These are phyloP conservation scores for Phlyctochytrium arcticum DNA, from an alignment of 192 early-diverging fungal genomes.

Conservation along the genomic window DNA sequence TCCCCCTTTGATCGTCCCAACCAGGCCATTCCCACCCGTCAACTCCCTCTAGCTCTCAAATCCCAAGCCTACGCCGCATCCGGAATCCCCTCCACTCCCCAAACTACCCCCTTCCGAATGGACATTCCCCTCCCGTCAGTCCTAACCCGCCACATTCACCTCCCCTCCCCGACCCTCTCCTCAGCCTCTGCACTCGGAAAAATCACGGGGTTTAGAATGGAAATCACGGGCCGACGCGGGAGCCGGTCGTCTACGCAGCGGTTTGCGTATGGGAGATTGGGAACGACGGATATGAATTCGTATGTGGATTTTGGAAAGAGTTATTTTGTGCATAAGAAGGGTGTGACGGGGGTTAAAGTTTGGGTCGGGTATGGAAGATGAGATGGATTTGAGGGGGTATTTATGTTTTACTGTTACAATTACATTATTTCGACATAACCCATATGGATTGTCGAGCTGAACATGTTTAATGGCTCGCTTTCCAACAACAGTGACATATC, in stretches of 20 bases:
- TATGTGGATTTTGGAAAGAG: conserved; percentile 42
- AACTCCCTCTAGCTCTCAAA: conserved; percentile 8
- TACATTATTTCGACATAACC: too few relatives aligned
- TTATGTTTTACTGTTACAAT: too few relatives aligned
- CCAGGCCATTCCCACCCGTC: too few relatives aligned
- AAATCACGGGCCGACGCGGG: conserved; percentile 40
- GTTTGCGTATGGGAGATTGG: conserved; percentile 38
- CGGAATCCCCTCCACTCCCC: background rate
- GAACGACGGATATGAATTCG: conserved; percentile 21
- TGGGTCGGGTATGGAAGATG: conserved; percentile 45
- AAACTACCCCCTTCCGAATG: background rate
- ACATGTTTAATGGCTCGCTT: too few relatives aligned
- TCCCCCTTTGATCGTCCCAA: conserved; percentile 4
- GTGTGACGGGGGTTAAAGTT: conserved; percentile 47
- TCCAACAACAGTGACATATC: too few relatives aligned
- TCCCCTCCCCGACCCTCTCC: conserved; percentile 17
- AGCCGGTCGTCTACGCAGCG: conserved; percentile 28
- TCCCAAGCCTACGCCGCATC: conserved; percentile 12
- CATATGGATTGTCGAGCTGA: too few relatives aligned
- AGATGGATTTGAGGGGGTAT: conserved; percentile 1
- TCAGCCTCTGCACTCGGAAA: conserved; percentile 22
- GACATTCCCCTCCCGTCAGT: conserved; percentile 40
- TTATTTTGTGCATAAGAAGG: conserved; percentile 44
- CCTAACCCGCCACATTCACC: conserved; percentile 27
- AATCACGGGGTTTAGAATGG: conserved; percentile 41